Evolutionary conservation across 2,329 filamentous ascomycete genomes (phyloP).

Genomic region (Penicillium sp.): DNA sequence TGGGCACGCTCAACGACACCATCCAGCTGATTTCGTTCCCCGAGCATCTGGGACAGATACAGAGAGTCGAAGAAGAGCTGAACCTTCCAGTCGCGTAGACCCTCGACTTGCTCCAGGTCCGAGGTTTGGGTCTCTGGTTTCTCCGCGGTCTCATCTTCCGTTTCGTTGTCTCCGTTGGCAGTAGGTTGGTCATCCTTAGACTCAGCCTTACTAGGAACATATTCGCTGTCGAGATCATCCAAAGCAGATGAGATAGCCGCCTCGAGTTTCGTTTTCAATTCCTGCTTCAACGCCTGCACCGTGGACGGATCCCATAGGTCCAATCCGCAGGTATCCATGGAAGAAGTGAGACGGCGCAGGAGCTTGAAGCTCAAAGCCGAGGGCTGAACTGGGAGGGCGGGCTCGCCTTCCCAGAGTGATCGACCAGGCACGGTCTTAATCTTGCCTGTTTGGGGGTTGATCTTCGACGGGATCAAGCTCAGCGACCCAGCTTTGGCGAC

Average conservation of each 20-base stretch:
- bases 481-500: conserved; percentile 47
- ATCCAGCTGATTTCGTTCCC: conserved; percentile 43
- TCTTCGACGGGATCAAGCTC: conserved; percentile 15
- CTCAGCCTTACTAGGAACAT: neutral
- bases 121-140: neutral
- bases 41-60: conserved; percentile 32
- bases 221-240: conserved; percentile 18
- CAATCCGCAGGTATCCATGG: conserved; percentile 67
- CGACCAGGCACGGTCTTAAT: conserved; percentile 57
- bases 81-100: conserved; percentile 32
- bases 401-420: conserved; percentile 76
- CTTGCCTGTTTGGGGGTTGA: conserved; percentile 29
- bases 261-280: conserved; percentile 52
- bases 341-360: conserved; percentile 60
- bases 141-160: conserved; percentile 1
- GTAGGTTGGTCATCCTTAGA: neutral
- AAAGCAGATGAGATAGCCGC: conserved; percentile 20
- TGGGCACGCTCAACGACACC: conserved; percentile 46
- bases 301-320: conserved; percentile 79
- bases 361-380: conserved; percentile 72
- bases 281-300: conserved; percentile 60
- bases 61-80: conserved; percentile 40
- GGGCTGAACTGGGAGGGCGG: conserved; percentile 72
- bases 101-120: conserved; percentile 4
- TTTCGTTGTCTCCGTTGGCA: neutral